A percentile compares a stretch with the other conserved stretches of the same genome.
Conservation (phyloP, 306 rosid genomes). For the Begonia masoniana region DNA sequence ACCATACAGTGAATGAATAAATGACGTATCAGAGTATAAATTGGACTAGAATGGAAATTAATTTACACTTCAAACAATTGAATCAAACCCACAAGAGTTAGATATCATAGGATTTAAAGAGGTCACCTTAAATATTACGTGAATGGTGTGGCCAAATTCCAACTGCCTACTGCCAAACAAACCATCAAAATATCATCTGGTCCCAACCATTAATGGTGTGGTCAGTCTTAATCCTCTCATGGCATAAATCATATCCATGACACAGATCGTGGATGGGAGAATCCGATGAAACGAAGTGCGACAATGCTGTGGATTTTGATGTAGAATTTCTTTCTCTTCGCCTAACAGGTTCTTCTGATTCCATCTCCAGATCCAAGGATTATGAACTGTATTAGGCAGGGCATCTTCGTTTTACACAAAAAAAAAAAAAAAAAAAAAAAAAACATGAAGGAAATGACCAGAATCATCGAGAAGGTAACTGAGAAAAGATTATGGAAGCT, state of each 20-base stretch:
- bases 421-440: no score
- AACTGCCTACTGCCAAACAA: constrained; percentile 28
- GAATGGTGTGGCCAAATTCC: constrained; percentile 44
- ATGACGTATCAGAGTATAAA: no score
- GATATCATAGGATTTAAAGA: no score
- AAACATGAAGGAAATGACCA: constrained; percentile 50
- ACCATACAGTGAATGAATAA: no score
- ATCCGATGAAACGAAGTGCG: constrained; percentile 76
- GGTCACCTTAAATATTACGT: no score
- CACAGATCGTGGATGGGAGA: constrained; percentile 63
- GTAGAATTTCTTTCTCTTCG: constrained; percentile 55
- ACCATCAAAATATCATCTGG: constrained; percentile 70
- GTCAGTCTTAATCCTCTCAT: constrained; percentile 45
- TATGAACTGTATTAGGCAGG: constrained; percentile 52
- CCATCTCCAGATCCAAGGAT: constrained; percentile 43
- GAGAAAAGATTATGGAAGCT: constrained; percentile 58
- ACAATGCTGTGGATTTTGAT: no score
- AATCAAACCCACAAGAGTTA: no score
- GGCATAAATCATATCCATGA: constrained; percentile 65
- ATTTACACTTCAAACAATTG: no score
- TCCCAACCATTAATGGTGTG: constrained; percentile 27
- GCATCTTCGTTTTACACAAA: no score
- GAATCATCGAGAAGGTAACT: constrained; percentile 55
- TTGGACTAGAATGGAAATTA: no score
- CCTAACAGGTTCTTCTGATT: constrained; percentile 37